These are phyloP conservation scores for Dianthus caryophyllus DNA, from an alignment of 148 eudicot genomes.

Conservation along the genomic window DNA sequence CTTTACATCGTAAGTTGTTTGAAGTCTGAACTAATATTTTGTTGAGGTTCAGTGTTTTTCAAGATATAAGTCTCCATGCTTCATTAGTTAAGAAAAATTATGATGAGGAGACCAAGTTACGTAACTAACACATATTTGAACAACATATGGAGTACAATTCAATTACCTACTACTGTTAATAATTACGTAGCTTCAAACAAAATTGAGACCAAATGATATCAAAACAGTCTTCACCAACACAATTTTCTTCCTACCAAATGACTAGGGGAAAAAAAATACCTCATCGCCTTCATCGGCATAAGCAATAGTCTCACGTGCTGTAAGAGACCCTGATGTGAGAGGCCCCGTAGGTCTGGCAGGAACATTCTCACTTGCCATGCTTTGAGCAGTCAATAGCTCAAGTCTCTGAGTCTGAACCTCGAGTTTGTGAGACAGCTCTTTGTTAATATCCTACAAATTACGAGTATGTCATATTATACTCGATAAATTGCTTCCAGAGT, in stretches of 20 bases:
- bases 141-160: no score
- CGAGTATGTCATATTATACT: conserved; percentile 8
- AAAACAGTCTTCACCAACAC: neutral
- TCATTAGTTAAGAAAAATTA: no score
- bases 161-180: neutral
- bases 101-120: no score
- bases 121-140: no score
- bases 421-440: conserved; percentile 75
- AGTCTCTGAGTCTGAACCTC: conserved; percentile 95
- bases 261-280: conserved; percentile 36
- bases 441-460: conserved; percentile 64
- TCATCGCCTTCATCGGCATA: conserved; percentile 99
- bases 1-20: no score
- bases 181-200: no score
- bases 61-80: no score
- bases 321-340: conserved; percentile 34
- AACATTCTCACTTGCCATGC: conserved; percentile 55
- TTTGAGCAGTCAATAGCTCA: conserved; percentile 86
- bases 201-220: neutral
- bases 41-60: no score
- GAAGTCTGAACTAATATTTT: no score
- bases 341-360: conserved; percentile 42
- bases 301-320: conserved; percentile 46
- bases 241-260: neutral
- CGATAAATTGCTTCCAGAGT: neutral